Evolutionary conservation across 139 green algal genomes (phyloP).

Genomic region (Chlamydomonas schloesseri): DNA sequence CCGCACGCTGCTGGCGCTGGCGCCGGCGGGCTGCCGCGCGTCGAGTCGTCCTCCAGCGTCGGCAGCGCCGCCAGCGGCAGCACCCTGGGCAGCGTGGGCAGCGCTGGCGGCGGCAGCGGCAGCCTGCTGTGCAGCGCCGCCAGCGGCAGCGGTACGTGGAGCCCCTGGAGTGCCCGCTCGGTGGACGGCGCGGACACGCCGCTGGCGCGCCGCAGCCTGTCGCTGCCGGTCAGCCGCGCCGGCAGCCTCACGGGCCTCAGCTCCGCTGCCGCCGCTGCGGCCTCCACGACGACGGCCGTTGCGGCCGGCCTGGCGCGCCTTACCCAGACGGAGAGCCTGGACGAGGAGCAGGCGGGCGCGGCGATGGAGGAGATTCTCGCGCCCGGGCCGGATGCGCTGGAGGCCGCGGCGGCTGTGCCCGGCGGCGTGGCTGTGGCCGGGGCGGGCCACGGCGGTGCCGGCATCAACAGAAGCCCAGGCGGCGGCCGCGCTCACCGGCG

Average conservation of each 20-base stretch:
- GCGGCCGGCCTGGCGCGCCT: neutral
- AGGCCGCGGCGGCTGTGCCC: neutral
- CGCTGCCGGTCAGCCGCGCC: too few relatives aligned
- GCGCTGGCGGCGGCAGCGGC: neutral
- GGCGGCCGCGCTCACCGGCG: too few relatives aligned
- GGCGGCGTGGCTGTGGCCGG: neutral
- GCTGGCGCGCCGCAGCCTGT: too few relatives aligned
- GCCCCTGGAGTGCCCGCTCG: too few relatives aligned
- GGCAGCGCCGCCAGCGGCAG: too few relatives aligned
- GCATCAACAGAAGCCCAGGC: neutral
- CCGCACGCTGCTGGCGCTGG: too few relatives aligned
- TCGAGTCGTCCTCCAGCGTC: neutral
- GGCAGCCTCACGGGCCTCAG: too few relatives aligned
- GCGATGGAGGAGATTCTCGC: slow-evolving; percentile 33
- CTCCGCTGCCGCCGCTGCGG: neutral
- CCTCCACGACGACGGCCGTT: too few relatives aligned
- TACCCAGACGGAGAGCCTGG: neutral
- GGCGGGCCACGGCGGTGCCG: too few relatives aligned
- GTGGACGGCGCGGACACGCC: neutral
- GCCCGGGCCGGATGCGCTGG: neutral
- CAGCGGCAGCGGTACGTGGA: too few relatives aligned
- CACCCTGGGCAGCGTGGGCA: neutral
- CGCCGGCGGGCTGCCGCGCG: neutral
- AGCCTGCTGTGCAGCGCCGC: neutral
- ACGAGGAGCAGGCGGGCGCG: neutral